Evolutionary conservation across 2,329 filamentous ascomycete genomes (phyloP), one percentile per base, ranked within the genome.

Genomic region (Trichophyton mentagrophytes): DNA sequence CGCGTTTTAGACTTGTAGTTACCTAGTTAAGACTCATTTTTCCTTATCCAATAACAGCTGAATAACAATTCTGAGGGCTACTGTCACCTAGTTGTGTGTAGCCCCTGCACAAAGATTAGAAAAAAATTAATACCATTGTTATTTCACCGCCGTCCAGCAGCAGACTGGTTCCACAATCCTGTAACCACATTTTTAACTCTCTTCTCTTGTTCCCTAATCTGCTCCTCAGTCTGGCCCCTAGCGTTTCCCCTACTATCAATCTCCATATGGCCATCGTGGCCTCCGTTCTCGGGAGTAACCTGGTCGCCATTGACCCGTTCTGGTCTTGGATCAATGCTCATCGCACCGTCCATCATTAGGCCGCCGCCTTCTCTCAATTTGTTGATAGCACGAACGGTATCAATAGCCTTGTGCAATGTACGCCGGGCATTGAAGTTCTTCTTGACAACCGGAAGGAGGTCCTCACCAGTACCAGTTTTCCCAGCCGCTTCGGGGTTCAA

Each of bases 351-450:
- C 81, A 83, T 83, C 78, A 85, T 83, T 44, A 82, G 77, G 9
- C 80, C 80, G 33, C 81, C 80, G 30, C 82, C 83, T 46, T 84
- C 83, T 63, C 84, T 76, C 13, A 86, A 73, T 70, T 86, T 85
- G 68, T 86, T 86, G 70, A 86, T 86, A 1, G 84, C 84, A 25
- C 84, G 78, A 36, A 86, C 84, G 0, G 84, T 86, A 69, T 86
- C 84, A 66, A 86, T 86, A 15, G 84, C 84, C 61, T 84, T 84
- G 71, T 86, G 84, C 40, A 86, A 74, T 11, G 83, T 86, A 47
- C 83, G 75, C 1, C 84, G 74, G 1, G 84, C 84, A 64, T 86
- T 86, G 77, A 86, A 86, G 69, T 86, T 86, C 78, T 86, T 86
- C 78, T 85, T 85, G 64, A 86, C 81, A 0, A 80, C 84, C 1